phyloP scores from a whole-genome alignment of 139 green algal species.

The Chlorokybus atmophyticus region DNA sequence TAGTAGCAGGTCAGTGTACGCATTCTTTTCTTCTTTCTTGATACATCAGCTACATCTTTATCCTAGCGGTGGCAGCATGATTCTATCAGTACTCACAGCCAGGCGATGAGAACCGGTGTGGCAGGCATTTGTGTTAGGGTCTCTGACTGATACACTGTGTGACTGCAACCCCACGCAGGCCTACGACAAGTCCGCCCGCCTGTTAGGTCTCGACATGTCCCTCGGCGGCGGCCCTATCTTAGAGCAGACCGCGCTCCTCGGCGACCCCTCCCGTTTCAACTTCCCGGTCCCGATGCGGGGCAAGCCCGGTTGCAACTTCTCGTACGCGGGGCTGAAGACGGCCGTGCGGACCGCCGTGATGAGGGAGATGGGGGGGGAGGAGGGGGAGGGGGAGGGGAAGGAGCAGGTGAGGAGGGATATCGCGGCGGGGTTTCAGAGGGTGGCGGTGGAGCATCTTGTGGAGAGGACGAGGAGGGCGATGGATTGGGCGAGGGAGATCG shows the following conservation, averaged over 20 bases:
- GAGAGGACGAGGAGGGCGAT: conserved; percentile 37
- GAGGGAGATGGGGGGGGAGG: background rate
- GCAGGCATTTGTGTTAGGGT: conserved; percentile 3
- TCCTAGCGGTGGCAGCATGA: too few relatives aligned
- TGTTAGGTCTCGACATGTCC: conserved; percentile 67
- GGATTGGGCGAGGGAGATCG: conserved; percentile 24
- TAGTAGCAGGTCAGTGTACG: too few relatives aligned
- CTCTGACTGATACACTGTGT: conserved; percentile 19
- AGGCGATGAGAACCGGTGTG: too few relatives aligned
- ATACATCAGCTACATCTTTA: too few relatives aligned
- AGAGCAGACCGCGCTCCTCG: conserved; percentile 20
- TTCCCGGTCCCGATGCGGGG: conserved; percentile 52
- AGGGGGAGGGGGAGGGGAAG: conserved; percentile 1
- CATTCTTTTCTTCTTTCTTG: too few relatives aligned
- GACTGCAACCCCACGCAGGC: conserved; percentile 46
- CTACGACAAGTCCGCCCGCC: conserved; percentile 90
- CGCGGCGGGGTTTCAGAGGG: conserved; percentile 64
- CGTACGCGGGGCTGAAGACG: conserved; percentile 92
- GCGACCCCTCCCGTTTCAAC: conserved; percentile 6
- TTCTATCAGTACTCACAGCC: too few relatives aligned
- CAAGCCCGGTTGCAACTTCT: conserved; percentile 77
- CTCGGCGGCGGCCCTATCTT: conserved; percentile 26
- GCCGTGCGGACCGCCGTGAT: conserved; percentile 32
- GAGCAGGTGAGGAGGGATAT: conserved; percentile 66
- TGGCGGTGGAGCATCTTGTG: conserved; percentile 74